Evolutionary conservation across 345 rosid genomes (phyloP).

Genomic region (Acer negundo): DNA sequence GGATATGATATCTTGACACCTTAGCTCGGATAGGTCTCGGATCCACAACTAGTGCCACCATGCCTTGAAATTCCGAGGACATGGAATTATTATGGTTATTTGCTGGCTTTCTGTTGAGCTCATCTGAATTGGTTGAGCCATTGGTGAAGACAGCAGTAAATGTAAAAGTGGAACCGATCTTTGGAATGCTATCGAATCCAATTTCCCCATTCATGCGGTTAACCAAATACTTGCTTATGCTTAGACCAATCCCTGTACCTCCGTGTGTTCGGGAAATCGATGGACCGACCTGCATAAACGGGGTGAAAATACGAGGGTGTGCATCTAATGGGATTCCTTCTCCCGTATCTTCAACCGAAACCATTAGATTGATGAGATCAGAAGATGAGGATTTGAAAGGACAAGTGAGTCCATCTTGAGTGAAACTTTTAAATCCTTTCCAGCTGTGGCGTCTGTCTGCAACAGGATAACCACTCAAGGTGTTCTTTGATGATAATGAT

Average conservation of each 20-base stretch:
- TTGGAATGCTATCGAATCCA: slow-evolving; percentile 78
- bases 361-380: slow-evolving; percentile 57
- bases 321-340: slow-evolving; percentile 87
- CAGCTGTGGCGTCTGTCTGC: slow-evolving; percentile 74
- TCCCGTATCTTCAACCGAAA: slow-evolving; percentile 97
- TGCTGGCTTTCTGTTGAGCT: slow-evolving; percentile 47
- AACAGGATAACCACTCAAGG: slow-evolving; percentile 83
- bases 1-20: slow-evolving; percentile 80
- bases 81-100: slow-evolving; percentile 38
- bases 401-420: slow-evolving; percentile 40
- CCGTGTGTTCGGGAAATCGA: slow-evolving; percentile 88
- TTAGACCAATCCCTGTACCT: slow-evolving; percentile 96
- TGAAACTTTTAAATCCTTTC: slow-evolving; percentile 66
- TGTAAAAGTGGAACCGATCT: slow-evolving; percentile 86
- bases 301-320: slow-evolving; percentile 88
- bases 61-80: slow-evolving; percentile 61
- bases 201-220: slow-evolving; percentile 91
- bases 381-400: slow-evolving; percentile 37
- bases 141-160: slow-evolving; percentile 78
- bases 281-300: slow-evolving; percentile 93
- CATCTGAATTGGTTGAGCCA: slow-evolving; percentile 43
- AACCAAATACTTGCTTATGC: slow-evolving; percentile 95
- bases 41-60: slow-evolving; percentile 81
- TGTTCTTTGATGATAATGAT: slow-evolving; percentile 49
- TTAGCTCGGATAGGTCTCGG: slow-evolving; percentile 67